A percentile compares a stretch with the other conserved stretches of the same genome.
Conservation (phyloP, 176 grass and related monocot species). For the Melocanna baccifera region DNA sequence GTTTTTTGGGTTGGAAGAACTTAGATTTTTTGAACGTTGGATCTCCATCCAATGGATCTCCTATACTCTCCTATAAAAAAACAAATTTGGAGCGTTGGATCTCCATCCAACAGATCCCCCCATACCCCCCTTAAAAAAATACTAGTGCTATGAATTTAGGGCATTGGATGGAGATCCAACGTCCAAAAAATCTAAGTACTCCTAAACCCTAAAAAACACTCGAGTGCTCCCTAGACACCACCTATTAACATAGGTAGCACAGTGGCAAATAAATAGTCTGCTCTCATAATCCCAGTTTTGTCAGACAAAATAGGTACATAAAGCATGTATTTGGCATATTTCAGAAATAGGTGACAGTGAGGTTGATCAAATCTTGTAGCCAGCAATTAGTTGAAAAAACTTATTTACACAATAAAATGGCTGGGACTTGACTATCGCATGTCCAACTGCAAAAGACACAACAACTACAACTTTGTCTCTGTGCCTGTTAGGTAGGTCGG, state of each 20-base stretch:
- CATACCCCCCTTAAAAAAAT: too few species aligned
- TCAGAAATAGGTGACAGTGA: neutral
- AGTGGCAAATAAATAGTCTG: neutral
- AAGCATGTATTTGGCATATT: neutral
- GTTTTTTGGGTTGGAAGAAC: too few species aligned
- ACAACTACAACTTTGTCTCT: slow-evolving; percentile 25
- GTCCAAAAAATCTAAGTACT: too few species aligned
- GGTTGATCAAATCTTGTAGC: neutral
- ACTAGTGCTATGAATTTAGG: too few species aligned
- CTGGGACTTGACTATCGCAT: slow-evolving; percentile 16
- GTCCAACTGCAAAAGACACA: slow-evolving; percentile 37
- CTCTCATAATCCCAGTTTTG: neutral
- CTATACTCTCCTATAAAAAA: too few species aligned
- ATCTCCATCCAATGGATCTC: too few species aligned
- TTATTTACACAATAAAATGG: slow-evolving; percentile 6
- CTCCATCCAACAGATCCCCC: too few species aligned
- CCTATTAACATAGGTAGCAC: neutral
- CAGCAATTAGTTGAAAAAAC: neutral
- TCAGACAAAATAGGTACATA: neutral
- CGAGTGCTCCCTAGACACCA: too few species aligned
- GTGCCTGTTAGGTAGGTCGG: slow-evolving; percentile 20
- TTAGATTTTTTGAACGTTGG: too few species aligned
- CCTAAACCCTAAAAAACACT: too few species aligned
- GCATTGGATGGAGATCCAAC: too few species aligned
- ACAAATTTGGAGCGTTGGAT: too few species aligned